Evolutionary conservation across 495 filamentous ascomycete genomes (phyloP).

Genomic region (Haplographium delicatum): DNA sequence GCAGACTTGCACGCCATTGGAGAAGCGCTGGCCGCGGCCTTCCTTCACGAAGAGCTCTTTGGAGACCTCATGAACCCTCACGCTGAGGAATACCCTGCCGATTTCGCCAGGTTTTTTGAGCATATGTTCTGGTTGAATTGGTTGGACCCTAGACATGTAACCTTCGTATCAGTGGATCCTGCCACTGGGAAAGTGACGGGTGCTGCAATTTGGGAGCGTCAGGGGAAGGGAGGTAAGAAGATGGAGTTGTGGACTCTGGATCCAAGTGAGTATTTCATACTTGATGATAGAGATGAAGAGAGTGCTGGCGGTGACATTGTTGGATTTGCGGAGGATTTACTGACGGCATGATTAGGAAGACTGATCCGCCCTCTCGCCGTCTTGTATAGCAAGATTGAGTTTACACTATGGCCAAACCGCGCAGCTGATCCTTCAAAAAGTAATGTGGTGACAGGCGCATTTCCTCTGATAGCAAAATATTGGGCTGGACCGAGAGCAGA

Average conservation of each 20-base stretch:
- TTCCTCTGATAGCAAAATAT: not conserved
- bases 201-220: slow-evolving; percentile 4
- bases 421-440: slow-evolving; percentile 1
- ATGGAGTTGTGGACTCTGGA: not conserved
- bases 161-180: slow-evolving; percentile 1
- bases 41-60: slow-evolving; percentile 6
- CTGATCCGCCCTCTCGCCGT: not conserved
- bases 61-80: slow-evolving; percentile 3
- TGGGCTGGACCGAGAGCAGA: not conserved
- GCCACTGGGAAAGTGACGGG: slow-evolving; percentile 1
- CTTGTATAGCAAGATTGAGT: not conserved
- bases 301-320: too few species aligned
- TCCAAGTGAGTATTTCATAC: slow-evolving; percentile 1
- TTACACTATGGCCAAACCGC: slow-evolving; percentile 2
- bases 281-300: too few species aligned
- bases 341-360: not conserved
- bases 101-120: not conserved
- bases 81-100: not conserved
- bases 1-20: slow-evolving; percentile 3
- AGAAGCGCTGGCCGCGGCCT: not conserved
- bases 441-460: not conserved
- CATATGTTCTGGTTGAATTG: slow-evolving; percentile 1
- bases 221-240: not conserved
- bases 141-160: not conserved
- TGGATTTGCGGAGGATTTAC: too few species aligned